These are phyloP conservation scores for Paxillus rubicundulus DNA, from an alignment of 768 basidiomycete genomes.

Conservation along the genomic window DNA sequence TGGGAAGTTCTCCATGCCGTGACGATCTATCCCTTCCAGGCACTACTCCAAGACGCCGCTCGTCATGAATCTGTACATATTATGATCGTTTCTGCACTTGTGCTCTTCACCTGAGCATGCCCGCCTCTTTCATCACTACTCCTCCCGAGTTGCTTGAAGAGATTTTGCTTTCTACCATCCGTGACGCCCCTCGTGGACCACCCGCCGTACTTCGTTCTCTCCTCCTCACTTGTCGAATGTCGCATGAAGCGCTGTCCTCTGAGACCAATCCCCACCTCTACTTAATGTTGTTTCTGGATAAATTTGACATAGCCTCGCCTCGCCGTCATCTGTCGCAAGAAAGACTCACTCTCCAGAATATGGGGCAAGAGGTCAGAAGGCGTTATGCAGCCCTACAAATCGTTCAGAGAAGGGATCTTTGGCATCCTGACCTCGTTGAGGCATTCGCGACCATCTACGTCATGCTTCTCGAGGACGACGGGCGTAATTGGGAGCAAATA, in stretches of 20 bases:
- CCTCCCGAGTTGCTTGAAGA: conserved; percentile 37
- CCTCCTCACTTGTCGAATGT: conserved; percentile 34
- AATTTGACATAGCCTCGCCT: conserved; percentile 48
- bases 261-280: conserved; percentile 33
- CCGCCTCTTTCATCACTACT: conserved; percentile 28
- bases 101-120: conserved; percentile 28
- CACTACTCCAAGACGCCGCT: conserved; percentile 26
- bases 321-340: conserved; percentile 35
- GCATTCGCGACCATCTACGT: conserved; percentile 52
- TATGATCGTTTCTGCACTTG: conserved; percentile 16
- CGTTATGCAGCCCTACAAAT: conserved; percentile 45
- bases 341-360: conserved; percentile 27
- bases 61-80: conserved; percentile 25
- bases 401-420: conserved; percentile 38
- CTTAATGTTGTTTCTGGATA: conserved; percentile 41
- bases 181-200: conserved; percentile 30
- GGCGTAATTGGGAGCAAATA: conserved; percentile 47
- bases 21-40: conserved; percentile 28
- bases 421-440: conserved; percentile 38
- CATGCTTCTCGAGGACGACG: conserved; percentile 58
- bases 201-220: conserved; percentile 33
- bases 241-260: conserved; percentile 25
- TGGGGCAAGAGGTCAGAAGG: conserved; percentile 44
- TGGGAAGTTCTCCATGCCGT: conserved; percentile 30
- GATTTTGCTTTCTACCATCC: conserved; percentile 33